These are phyloP conservation scores for Phytophthora europaea DNA, from an alignment of 352 stramenopile species.

Conservation along the genomic window DNA sequence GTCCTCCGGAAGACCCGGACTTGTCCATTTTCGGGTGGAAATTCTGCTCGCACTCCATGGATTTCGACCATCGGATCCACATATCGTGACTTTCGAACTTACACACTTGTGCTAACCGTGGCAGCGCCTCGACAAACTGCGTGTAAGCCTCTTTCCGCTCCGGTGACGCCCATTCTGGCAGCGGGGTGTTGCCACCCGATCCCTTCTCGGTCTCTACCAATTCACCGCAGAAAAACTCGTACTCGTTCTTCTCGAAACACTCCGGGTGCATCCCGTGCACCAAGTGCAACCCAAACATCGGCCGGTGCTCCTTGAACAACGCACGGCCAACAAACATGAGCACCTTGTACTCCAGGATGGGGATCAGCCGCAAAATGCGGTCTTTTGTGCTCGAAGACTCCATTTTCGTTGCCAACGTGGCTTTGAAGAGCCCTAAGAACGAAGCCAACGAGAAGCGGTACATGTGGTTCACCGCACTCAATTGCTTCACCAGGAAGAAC, in stretches of 20 bases:
- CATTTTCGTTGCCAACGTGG: conserved; percentile 86
- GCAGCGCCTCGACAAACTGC: conserved; percentile 80
- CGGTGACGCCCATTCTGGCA: conserved; percentile 83
- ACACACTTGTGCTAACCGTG: conserved; percentile 70
- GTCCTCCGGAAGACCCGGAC: conserved; percentile 42
- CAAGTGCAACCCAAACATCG: conserved; percentile 95
- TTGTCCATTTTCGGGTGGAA: conserved; percentile 93
- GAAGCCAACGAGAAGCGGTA: conserved; percentile 95
- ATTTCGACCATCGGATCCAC: conserved; percentile 93
- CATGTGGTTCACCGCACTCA: conserved; percentile 95
- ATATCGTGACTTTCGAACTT: conserved; percentile 88
- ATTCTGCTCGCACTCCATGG: conserved; percentile 89
- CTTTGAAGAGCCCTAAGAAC: conserved; percentile 92
- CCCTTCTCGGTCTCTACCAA: conserved; percentile 52
- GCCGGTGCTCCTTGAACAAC: conserved; percentile 95
- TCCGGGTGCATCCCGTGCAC: conserved; percentile 94
- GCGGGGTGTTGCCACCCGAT: conserved; percentile 22
- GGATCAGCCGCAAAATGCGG: conserved; percentile 84
- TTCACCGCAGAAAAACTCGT: conserved; percentile 93
- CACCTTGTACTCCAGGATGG: conserved; percentile 90
- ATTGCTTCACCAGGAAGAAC: conserved; percentile 95
- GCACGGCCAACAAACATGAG: conserved; percentile 94
- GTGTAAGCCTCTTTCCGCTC: conserved; percentile 91
- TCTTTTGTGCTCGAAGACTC: conserved; percentile 78
- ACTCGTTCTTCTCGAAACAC: conserved; percentile 94